A percentile compares a stretch with the other conserved stretches of the same genome.
These are phyloP conservation scores for Metschnikowia kofuensis DNA, from an alignment of 805 yeast species.

Conservation along the genomic window DNA sequence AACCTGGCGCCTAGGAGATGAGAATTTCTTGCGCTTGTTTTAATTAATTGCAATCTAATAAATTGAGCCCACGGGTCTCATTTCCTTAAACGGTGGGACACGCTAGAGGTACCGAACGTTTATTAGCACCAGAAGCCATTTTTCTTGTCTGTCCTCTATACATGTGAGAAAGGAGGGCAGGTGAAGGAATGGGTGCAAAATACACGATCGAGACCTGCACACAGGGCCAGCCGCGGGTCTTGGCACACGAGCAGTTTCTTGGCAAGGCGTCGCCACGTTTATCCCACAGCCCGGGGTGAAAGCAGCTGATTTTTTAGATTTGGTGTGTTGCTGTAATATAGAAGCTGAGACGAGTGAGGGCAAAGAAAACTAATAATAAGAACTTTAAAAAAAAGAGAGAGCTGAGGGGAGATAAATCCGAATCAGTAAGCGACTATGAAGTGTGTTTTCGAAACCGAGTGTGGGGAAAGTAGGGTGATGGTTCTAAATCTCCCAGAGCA, in stretches of 20 bases:
- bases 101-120: neutral
- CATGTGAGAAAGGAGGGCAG: neutral
- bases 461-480: too few relatives aligned
- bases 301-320: too few relatives aligned
- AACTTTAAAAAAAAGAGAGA: too few relatives aligned
- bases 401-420: too few relatives aligned
- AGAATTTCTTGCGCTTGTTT: neutral
- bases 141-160: conserved; percentile 8
- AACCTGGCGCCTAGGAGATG: neutral
- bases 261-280: conserved; percentile 14
- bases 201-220: neutral
- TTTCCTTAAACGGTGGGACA: neutral
- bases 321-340: too few relatives aligned
- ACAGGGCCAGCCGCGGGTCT: conserved; percentile 6
- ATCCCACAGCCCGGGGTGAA: neutral
- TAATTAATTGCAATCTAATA: neutral
- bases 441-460: too few relatives aligned
- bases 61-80: conserved; percentile 4
- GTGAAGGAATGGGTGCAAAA: conserved; percentile 14
- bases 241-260: conserved; percentile 7
- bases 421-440: too few relatives aligned
- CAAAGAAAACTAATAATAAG: too few relatives aligned
- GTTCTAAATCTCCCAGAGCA: too few relatives aligned
- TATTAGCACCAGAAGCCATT: neutral
- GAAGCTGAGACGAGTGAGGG: too few relatives aligned